phyloP scores from a whole-genome alignment of 352 stramenopile species.

The Pythium vanterpoolii region DNA sequence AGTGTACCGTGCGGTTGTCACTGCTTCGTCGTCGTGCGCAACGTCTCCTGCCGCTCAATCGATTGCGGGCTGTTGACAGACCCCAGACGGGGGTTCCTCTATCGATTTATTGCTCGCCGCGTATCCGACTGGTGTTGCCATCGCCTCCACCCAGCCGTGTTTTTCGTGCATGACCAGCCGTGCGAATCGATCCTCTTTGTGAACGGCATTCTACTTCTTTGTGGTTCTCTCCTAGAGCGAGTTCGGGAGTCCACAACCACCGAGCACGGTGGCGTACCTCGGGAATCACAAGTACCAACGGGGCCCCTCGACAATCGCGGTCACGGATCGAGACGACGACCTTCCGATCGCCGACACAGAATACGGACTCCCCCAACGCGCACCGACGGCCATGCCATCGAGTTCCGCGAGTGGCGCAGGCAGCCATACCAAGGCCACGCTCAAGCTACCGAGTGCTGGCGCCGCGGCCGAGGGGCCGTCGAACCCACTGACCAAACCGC shows the following conservation, averaged over 20 bases:
- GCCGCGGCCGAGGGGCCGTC: constrained; percentile 20
- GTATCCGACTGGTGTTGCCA: not conserved
- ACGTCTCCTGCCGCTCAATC: constrained; percentile 5
- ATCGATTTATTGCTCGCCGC: not conserved
- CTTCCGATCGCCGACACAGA: constrained; percentile 8
- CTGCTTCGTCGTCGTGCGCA: not conserved
- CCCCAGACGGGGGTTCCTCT: not conserved
- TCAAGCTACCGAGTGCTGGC: constrained; percentile 12
- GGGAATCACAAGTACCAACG: constrained; percentile 30
- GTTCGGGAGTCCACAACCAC: constrained; percentile 23
- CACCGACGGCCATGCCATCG: constrained; percentile 25
- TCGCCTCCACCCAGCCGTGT: no score
- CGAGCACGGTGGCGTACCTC: constrained; percentile 26
- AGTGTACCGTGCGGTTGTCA: constrained; percentile 2
- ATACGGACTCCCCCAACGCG: constrained; percentile 7
- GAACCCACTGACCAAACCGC: constrained; percentile 20
- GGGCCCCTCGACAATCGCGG: constrained; percentile 27
- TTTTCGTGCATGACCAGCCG: constrained; percentile 2
- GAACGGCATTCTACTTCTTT: not conserved
- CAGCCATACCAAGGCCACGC: constrained; percentile 14
- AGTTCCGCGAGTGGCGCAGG: constrained; percentile 20
- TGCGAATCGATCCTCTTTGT: not conserved
- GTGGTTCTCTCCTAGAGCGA: constrained; percentile 26
- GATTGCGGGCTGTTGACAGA: constrained; percentile 9
- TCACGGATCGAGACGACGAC: constrained; percentile 28